Evolutionary conservation across 805 yeast genomes (phyloP).

Genomic region (Helenozyma baotianmanensis): DNA sequence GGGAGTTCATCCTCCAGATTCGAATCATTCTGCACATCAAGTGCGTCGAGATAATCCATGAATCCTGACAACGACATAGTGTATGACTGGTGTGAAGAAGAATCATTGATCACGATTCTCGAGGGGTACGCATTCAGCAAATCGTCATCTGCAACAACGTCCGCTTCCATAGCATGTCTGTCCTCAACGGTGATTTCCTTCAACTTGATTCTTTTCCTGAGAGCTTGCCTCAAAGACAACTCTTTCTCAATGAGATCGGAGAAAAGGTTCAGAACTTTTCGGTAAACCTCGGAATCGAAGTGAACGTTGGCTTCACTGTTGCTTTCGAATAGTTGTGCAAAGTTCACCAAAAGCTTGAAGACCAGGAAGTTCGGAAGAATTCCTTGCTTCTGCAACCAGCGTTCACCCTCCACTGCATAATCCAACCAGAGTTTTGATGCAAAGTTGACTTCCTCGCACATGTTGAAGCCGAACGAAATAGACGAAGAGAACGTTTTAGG

Average conservation of each 20-base stretch:
- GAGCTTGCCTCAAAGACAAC: conserved; percentile 33
- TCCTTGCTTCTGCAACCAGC: conserved; percentile 46
- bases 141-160: conserved; percentile 51
- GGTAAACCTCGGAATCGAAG: conserved; percentile 33
- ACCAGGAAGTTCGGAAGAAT: conserved; percentile 51
- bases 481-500: conserved; percentile 52
- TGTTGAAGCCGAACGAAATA: conserved; percentile 51
- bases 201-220: conserved; percentile 25
- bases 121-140: conserved; percentile 52
- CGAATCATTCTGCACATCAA: neutral
- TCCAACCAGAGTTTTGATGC: conserved; percentile 56
- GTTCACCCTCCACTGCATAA: conserved; percentile 43
- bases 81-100: conserved; percentile 26
- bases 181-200: conserved; percentile 34
- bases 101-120: conserved; percentile 37
- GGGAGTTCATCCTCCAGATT: conserved; percentile 2
- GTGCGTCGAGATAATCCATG: conserved; percentile 21
- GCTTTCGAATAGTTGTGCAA: conserved; percentile 40
- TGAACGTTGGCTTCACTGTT: conserved; percentile 23
- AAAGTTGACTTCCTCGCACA: conserved; percentile 54
- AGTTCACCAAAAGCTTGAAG: conserved; percentile 43
- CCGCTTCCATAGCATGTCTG: conserved; percentile 24
- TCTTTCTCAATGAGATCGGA: conserved; percentile 38
- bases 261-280: conserved; percentile 29
- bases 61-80: conserved; percentile 26